Conservation (phyloP, 345 rosid species). For the Euphorbia tirucalli region DNA sequence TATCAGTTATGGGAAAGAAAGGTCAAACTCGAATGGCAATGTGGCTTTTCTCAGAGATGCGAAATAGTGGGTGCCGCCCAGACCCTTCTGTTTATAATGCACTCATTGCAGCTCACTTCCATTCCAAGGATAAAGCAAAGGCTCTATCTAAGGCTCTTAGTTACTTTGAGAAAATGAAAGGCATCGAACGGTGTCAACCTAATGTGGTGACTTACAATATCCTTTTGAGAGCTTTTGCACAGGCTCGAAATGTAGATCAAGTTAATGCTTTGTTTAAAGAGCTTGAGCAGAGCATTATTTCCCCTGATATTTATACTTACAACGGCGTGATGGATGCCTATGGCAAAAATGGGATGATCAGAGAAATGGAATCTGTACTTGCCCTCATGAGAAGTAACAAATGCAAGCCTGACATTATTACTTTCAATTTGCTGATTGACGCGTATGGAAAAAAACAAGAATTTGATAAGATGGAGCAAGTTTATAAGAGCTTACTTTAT, state of each 20-base stretch:
- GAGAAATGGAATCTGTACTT: slow-evolving; percentile 85
- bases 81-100: slow-evolving; percentile 89
- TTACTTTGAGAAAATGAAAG: slow-evolving; percentile 82
- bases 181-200: slow-evolving; percentile 73
- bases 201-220: slow-evolving; percentile 86
- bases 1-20: slow-evolving; percentile 80
- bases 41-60: slow-evolving; percentile 99
- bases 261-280: slow-evolving; percentile 76
- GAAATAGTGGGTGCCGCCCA: slow-evolving; percentile 89
- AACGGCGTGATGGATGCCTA: slow-evolving; percentile 97
- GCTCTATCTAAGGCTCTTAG: slow-evolving; percentile 74
- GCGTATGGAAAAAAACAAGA: slow-evolving; percentile 79
- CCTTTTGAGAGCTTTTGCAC: slow-evolving; percentile 85
- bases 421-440: slow-evolving; percentile 80
- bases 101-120: slow-evolving; percentile 85
- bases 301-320: slow-evolving; percentile 72
- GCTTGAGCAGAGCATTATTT: slow-evolving; percentile 51
- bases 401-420: slow-evolving; percentile 77
- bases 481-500: slow-evolving; percentile 65
- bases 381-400: slow-evolving; percentile 65
- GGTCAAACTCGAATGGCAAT: slow-evolving; percentile 92
- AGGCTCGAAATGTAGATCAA: slow-evolving; percentile 63
- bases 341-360: slow-evolving; percentile 89
- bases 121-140: slow-evolving; percentile 70
- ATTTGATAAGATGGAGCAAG: slow-evolving; percentile 95